phyloP scores from a whole-genome alignment of 495 filamentous ascomycete species.

The Penicillium pancosmium region DNA sequence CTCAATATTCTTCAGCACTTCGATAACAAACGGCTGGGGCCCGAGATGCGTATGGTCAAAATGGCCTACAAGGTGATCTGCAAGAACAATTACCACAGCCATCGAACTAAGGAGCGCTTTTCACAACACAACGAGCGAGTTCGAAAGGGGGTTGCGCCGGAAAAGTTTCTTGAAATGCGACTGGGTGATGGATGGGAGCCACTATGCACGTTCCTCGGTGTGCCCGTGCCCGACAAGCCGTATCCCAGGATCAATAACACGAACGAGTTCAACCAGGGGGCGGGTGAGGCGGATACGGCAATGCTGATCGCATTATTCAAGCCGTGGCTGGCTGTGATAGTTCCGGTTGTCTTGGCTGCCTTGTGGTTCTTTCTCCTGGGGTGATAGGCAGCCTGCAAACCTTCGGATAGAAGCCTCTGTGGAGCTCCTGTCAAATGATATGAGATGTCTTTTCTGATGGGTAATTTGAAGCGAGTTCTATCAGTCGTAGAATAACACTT shows the following conservation, averaged over 20 bases:
- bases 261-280: conserved; percentile 23
- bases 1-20: conserved; percentile 18
- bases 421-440: neutral
- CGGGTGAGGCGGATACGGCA: neutral
- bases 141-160: neutral
- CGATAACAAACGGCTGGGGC: conserved; percentile 10
- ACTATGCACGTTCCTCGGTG: conserved; percentile 33
- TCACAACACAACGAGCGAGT: conserved; percentile 10
- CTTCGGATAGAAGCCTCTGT: neutral
- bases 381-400: neutral
- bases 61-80: conserved; percentile 17
- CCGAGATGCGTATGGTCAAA: conserved; percentile 13
- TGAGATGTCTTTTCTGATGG: neutral
- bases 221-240: conserved; percentile 25
- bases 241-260: conserved; percentile 32
- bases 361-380: neutral
- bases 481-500: neutral
- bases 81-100: conserved; percentile 15
- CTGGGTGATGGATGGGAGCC: conserved; percentile 33
- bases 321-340: conserved; percentile 5
- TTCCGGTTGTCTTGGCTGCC: neutral
- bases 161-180: conserved; percentile 22
- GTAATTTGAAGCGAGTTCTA: neutral
- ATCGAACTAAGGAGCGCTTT: conserved; percentile 5
- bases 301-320: neutral